Percentiles rank a stretch among this genome's conserved stretches.
Conservation (phyloP, 2,329 filamentous ascomycete genomes). For the Xylaria sp. region DNA sequence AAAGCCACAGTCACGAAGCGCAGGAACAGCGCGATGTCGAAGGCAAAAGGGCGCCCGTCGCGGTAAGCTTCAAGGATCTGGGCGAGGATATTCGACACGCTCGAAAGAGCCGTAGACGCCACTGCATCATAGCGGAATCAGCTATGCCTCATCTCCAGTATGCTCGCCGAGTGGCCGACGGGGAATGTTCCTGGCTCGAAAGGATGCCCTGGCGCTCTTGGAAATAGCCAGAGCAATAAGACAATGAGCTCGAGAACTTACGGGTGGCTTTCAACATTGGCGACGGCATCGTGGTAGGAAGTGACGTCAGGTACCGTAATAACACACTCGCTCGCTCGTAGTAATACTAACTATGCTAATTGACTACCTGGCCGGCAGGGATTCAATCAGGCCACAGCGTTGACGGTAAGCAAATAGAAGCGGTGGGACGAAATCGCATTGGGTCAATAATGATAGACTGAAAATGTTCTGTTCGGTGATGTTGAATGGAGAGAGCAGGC, state of each 20-base stretch:
- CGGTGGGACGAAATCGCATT: slow-evolving; percentile 30
- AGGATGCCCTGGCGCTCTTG: too few species aligned
- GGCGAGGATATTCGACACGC: slow-evolving; percentile 65
- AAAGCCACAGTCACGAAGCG: slow-evolving; percentile 66
- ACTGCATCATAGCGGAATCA: slow-evolving; percentile 42
- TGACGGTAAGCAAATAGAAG: slow-evolving; percentile 22
- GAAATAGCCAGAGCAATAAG: neutral
- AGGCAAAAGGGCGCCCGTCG: slow-evolving; percentile 53
- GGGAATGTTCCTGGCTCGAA: neutral
- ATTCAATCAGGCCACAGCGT: slow-evolving; percentile 36
- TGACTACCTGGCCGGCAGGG: too few species aligned
- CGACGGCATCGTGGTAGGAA: slow-evolving; percentile 54
- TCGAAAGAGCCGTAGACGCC: slow-evolving; percentile 63
- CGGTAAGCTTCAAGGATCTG: slow-evolving; percentile 64
- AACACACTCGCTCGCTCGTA: neutral
- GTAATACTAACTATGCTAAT: neutral
- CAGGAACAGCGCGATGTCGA: slow-evolving; percentile 61
- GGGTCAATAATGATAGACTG: slow-evolving; percentile 2
- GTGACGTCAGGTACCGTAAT: neutral
- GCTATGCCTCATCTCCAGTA: neutral
- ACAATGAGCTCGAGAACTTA: neutral
- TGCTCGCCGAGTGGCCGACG: neutral
- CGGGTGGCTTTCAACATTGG: slow-evolving; percentile 62
- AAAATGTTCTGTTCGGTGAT: slow-evolving; percentile 14
- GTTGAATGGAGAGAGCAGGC: neutral